Evolutionary conservation across 495 filamentous ascomycete genomes (phyloP).

Genomic region (Mycothermus thermophilus): DNA sequence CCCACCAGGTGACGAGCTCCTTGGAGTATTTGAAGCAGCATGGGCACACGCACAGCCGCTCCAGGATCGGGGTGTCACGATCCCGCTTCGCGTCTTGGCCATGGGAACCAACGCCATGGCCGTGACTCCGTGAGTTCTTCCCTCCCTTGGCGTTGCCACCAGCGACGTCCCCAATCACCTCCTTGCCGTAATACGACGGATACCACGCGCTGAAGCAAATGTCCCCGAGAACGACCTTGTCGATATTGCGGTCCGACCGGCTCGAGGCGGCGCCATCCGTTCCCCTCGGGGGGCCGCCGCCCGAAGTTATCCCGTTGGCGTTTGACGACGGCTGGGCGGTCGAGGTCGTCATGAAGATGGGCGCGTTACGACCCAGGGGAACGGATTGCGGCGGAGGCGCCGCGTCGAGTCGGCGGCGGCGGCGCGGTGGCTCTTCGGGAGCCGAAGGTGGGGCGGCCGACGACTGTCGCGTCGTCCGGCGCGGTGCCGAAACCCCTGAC

Average conservation of each 20-base stretch:
- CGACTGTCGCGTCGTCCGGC: constrained; percentile 31
- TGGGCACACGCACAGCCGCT: constrained; percentile 72
- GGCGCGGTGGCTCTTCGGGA: constrained; percentile 17
- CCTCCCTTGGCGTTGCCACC: constrained; percentile 11
- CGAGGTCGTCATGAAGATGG: constrained; percentile 13
- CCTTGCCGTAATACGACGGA: constrained; percentile 62
- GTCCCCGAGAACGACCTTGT: constrained; percentile 61
- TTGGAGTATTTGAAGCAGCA: constrained; percentile 88
- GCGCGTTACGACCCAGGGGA: constrained; percentile 14
- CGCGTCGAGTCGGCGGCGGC: constrained; percentile 25
- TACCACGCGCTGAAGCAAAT: constrained; percentile 66
- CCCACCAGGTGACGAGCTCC: constrained; percentile 45
- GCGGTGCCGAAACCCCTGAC: constrained; percentile 10
- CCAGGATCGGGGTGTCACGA: constrained; percentile 27
- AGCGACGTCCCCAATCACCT: constrained; percentile 41
- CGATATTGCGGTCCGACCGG: constrained; percentile 46
- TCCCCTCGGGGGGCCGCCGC: neutral
- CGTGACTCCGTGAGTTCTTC: constrained; percentile 9
- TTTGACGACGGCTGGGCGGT: constrained; percentile 8
- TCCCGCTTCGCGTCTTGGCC: constrained; percentile 12
- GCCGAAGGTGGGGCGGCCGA: constrained; percentile 20
- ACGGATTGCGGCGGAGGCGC: constrained; percentile 14
- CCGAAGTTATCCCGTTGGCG: constrained; percentile 5
- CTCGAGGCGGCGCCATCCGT: neutral
- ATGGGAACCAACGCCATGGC: neutral